Evolutionary conservation across 768 basidiomycete species (phyloP).

Genomic region (Tulasnella sp.): DNA sequence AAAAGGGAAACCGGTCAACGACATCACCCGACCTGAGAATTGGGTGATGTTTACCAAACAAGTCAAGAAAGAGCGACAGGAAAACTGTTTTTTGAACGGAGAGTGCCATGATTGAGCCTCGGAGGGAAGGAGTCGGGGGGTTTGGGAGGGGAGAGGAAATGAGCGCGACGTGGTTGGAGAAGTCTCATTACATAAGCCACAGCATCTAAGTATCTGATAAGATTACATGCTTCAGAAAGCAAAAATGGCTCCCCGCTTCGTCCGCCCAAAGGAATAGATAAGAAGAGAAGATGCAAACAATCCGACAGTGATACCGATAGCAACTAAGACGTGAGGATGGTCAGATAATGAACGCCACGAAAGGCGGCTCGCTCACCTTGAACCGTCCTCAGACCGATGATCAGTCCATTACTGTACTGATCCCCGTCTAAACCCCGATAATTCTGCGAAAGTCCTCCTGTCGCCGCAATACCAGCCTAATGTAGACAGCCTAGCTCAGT

Average conservation of each 20-base stretch:
- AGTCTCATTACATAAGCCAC: constrained; percentile 7
- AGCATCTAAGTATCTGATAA: neutral
- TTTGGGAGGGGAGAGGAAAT: neutral
- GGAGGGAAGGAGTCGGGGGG: neutral
- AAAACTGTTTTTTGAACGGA: constrained; percentile 76
- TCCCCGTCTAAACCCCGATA: constrained; percentile 20
- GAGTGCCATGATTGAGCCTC: neutral
- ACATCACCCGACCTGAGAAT: neutral
- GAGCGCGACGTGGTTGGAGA: neutral
- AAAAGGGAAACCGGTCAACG: neutral
- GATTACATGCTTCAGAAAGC: constrained; percentile 43
- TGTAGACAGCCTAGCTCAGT: constrained; percentile 8
- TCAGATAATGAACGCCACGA: neutral
- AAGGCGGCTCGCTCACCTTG: constrained; percentile 42
- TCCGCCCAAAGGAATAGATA: constrained; percentile 74
- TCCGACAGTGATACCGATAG: constrained; percentile 83
- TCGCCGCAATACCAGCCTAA: constrained; percentile 75
- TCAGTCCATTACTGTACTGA: constrained; percentile 54
- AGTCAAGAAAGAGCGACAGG: constrained; percentile 78
- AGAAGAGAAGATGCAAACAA: constrained; percentile 80
- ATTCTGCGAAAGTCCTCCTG: constrained; percentile 58
- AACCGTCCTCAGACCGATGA: constrained; percentile 74
- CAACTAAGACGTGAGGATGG: constrained; percentile 31
- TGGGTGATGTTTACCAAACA: constrained; percentile 42
- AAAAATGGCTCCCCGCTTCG: constrained; percentile 78